Percentiles rank a stretch among this genome's conserved stretches.
Conservation (phyloP, 192 early-diverging fungal genomes). For the Lunasporangiospora selenospora region DNA sequence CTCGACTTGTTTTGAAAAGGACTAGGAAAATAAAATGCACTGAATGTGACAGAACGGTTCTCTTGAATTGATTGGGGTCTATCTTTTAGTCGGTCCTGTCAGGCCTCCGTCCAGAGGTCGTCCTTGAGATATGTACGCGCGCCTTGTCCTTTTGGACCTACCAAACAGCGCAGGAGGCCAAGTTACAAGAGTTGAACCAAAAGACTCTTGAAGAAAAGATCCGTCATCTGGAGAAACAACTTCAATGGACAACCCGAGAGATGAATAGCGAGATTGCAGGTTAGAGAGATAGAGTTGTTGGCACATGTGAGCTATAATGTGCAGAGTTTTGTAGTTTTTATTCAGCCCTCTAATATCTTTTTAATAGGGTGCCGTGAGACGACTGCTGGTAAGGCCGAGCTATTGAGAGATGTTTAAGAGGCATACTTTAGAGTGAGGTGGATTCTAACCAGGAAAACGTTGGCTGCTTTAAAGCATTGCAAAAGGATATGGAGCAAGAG, state of each 20-base stretch:
- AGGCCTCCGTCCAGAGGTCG: conserved; percentile 64
- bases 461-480: conserved; percentile 23
- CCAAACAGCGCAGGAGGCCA: conserved; percentile 65
- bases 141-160: conserved; percentile 72
- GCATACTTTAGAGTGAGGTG: background rate
- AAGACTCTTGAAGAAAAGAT: conserved; percentile 49
- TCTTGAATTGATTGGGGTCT: background rate
- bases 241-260: conserved; percentile 42
- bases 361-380: conserved; percentile 14
- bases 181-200: conserved; percentile 43
- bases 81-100: conserved; percentile 62
- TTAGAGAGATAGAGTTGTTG: background rate
- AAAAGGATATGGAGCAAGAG: conserved; percentile 45
- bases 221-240: conserved; percentile 32
- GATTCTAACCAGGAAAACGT: background rate
- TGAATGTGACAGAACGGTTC: background rate
- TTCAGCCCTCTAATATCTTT: background rate
- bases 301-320: background rate
- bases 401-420: too few species aligned
- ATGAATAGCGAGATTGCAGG: conserved; percentile 30
- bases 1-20: too few species aligned
- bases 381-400: conserved; percentile 20
- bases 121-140: conserved; percentile 71
- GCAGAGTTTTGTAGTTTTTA: background rate
- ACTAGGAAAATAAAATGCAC: too few species aligned